A percentile compares a stretch with the other conserved stretches of the same genome.
Conservation (phyloP, 371 early-diverging fungal genomes). For the Circinella umbellata region DNA sequence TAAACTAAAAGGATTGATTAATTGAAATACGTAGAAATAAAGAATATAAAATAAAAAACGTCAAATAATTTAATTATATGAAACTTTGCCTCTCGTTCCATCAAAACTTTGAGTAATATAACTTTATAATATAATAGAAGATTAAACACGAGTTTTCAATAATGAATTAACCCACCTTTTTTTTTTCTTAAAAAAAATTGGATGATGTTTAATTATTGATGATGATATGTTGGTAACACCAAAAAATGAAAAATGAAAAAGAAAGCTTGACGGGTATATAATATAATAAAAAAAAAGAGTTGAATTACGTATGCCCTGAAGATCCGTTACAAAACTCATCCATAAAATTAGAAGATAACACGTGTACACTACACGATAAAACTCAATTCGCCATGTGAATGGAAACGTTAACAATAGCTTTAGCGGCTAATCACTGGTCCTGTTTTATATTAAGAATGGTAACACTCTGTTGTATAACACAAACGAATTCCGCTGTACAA, state of each 20-base stretch:
- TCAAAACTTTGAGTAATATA: no score
- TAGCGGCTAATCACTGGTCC: slow-evolving; percentile 3
- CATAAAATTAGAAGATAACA: background rate
- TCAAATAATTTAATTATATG: no score
- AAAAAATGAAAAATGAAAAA: background rate
- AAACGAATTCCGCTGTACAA: no score
- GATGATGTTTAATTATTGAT: background rate
- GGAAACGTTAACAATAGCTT: slow-evolving; percentile 8
- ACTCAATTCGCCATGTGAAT: slow-evolving; percentile 7
- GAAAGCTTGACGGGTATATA: background rate
- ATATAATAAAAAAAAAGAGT: background rate
- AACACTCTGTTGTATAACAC: slow-evolving; percentile 1
- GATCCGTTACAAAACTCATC: background rate
- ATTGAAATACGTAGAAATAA: no score
- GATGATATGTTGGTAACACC: slow-evolving; percentile 1
- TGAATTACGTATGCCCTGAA: slow-evolving; percentile 8
- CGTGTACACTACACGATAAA: slow-evolving; percentile 2
- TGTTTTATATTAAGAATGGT: slow-evolving; percentile 11
- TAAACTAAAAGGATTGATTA: no score
- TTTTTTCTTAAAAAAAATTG: no score
- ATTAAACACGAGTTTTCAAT: no score
- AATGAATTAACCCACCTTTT: no score
- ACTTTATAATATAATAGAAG: no score
- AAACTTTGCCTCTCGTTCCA: no score
- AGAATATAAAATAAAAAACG: no score